These are phyloP conservation scores for Aquilaria yunnanensis DNA, from an alignment of 345 rosid species.

Conservation along the genomic window DNA sequence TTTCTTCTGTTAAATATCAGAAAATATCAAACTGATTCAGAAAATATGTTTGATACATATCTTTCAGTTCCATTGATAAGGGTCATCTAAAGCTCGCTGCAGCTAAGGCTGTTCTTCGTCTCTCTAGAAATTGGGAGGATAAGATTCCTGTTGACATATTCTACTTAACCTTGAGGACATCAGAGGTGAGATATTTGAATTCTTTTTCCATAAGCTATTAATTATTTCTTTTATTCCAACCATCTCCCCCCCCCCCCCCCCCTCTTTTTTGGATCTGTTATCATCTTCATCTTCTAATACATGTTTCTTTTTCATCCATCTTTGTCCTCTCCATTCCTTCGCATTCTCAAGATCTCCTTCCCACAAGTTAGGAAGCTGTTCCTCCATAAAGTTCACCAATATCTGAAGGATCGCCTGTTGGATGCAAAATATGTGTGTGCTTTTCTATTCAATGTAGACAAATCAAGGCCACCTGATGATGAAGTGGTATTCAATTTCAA, in stretches of 20 bases:
- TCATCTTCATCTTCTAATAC: slow-evolving; percentile 3
- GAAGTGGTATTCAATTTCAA: slow-evolving; percentile 59
- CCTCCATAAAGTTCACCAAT: slow-evolving; percentile 84
- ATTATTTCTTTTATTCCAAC: slow-evolving; percentile 9
- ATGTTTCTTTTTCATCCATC: not conserved
- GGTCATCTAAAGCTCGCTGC: slow-evolving; percentile 91
- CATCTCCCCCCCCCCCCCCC: no score
- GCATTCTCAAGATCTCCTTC: slow-evolving; percentile 55
- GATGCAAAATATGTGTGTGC: slow-evolving; percentile 91
- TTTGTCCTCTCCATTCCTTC: slow-evolving; percentile 11
- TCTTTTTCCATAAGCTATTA: slow-evolving; percentile 8
- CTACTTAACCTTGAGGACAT: slow-evolving; percentile 58
- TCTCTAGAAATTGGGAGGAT: slow-evolving; percentile 86
- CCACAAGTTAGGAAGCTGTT: slow-evolving; percentile 70
- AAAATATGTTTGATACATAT: not conserved
- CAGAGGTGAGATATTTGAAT: slow-evolving; percentile 51
- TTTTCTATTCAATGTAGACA: slow-evolving; percentile 49
- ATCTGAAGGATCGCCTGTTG: slow-evolving; percentile 75
- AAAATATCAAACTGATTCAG: no score
- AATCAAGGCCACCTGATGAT: slow-evolving; percentile 35
- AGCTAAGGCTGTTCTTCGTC: slow-evolving; percentile 91
- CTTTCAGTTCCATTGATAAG: slow-evolving; percentile 75
- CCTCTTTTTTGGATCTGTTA: not conserved
- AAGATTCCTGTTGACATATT: slow-evolving; percentile 76
- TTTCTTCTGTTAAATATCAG: not conserved